phyloP scores from a whole-genome alignment of 2,329 filamentous ascomycete species.

The Scorias spongiosa region DNA sequence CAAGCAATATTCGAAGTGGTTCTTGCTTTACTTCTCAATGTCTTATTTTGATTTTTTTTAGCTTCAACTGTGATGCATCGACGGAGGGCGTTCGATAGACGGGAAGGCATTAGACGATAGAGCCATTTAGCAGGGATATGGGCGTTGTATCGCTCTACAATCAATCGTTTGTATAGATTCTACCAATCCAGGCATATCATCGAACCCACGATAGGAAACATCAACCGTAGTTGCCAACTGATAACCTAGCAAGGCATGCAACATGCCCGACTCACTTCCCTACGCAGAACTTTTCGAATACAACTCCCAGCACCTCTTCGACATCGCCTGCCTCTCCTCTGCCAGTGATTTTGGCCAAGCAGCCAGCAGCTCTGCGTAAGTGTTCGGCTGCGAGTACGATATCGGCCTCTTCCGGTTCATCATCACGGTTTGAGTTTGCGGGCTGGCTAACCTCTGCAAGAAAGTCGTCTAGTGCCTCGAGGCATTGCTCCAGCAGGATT shows the following conservation, averaged over 20 bases:
- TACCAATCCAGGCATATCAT: too few species aligned
- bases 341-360: constrained; percentile 76
- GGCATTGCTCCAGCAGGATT: constrained; percentile 61
- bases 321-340: constrained; percentile 75
- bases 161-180: too few species aligned
- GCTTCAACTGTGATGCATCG: too few species aligned
- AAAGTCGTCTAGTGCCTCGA: constrained; percentile 58
- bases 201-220: background rate
- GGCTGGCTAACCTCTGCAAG: constrained; percentile 37
- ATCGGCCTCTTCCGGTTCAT: constrained; percentile 36
- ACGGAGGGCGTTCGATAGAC: too few species aligned
- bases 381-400: constrained; percentile 84
- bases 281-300: constrained; percentile 70
- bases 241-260: background rate
- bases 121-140: too few species aligned
- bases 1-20: too few species aligned
- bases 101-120: too few species aligned
- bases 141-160: too few species aligned
- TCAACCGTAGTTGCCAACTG: background rate
- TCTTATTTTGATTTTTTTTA: too few species aligned
- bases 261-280: constrained; percentile 18
- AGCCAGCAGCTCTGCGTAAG: constrained; percentile 63
- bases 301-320: constrained; percentile 87
- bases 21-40: too few species aligned
- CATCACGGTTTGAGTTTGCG: constrained; percentile 1